Evolutionary conservation across 2,329 filamentous ascomycete genomes (phyloP), one percentile per base, ranked within the genome.

Genomic region (Hypoxylon sp.): DNA sequence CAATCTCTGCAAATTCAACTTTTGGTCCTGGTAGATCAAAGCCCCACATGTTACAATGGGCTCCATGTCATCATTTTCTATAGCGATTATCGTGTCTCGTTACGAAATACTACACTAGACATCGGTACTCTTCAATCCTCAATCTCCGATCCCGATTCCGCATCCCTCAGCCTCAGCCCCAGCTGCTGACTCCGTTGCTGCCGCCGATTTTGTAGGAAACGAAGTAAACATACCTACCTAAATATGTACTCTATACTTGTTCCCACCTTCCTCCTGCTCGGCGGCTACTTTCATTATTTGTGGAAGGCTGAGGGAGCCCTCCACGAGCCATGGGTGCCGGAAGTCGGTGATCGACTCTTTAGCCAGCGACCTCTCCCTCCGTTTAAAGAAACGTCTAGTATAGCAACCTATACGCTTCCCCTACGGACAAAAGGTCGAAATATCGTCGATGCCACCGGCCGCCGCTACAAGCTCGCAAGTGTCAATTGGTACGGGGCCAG

Each of bases 401-500:
- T 87, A 63, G 71, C 78, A 16, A 78, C 78, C 25, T 90, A 86
- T 76, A 74, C 78, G 47, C 81, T 90, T 45, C 89, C 89, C 14
- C 79, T 91, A 43, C 83, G 82, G 53, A 88, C 89, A 1, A 76
- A 78, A 27, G 89, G 89, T 5, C 84, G 89, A 45, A 74, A 90
- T 68, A 82, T 91, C 27, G 82, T 91, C 56, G 89, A 91, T 77
- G 78, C 81, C 7, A 73, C 79, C 1, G 86, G 84, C 39, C 81
- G 82, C 29, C 83, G 87, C 29, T 87, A 88, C 77, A 89, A 88
- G 78, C 81, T 92, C 6, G 79, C 86, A 16, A 88, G 86, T 19
- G 81, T 91, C 73, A 91, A 91, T 78, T 91, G 89, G 89, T 91
- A 91, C 74, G 89, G 90, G 32, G 89, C 85, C 2, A 90, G 87